phyloP scores from a whole-genome alignment of 495 filamentous ascomycete genomes.

The Talaromyces borbonicus region DNA sequence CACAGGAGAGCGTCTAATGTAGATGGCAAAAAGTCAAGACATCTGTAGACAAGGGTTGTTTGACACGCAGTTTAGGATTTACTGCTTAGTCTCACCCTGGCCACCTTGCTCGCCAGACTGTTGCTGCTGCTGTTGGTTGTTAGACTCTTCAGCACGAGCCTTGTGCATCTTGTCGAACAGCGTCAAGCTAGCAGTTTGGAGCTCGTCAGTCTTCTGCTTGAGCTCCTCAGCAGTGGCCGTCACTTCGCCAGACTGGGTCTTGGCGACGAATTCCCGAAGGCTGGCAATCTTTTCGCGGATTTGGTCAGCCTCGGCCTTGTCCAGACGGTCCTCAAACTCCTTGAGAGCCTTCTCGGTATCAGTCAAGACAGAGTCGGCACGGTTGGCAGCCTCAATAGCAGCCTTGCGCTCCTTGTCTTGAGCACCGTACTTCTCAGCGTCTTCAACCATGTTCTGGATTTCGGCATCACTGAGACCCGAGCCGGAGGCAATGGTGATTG shows the following conservation, averaged over 20 bases:
- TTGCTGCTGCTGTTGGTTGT: conserved; percentile 32
- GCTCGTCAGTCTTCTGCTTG: conserved; percentile 96
- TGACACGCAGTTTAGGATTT: conserved; percentile 27
- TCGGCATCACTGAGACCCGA: conserved; percentile 93
- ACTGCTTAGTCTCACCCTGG: conserved; percentile 84
- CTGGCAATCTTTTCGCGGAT: conserved; percentile 88
- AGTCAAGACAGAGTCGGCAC: conserved; percentile 89
- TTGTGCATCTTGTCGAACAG: conserved; percentile 99
- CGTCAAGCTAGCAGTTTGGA: conserved; percentile 89
- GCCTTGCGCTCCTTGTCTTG: conserved; percentile 93
- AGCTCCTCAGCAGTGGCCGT: conserved; percentile 76
- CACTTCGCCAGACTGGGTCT: conserved; percentile 90
- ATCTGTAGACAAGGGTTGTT: conserved; percentile 12
- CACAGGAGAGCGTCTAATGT: too few relatives aligned
- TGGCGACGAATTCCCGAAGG: conserved; percentile 83
- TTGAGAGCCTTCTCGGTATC: conserved; percentile 98
- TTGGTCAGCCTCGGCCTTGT: conserved; percentile 88
- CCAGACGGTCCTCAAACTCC: conserved; percentile 89
- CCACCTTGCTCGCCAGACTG: conserved; percentile 32
- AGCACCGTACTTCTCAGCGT: conserved; percentile 94
- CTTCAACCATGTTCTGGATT: conserved; percentile 93
- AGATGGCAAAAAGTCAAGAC: conserved; percentile 12
- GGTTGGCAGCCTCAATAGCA: conserved; percentile 91
- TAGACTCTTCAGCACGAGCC: conserved; percentile 61
- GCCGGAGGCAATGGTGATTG: conserved; percentile 96